Evolutionary conservation across 2,329 filamentous ascomycete genomes (phyloP).

Genomic region (Chalaropsis thielavioides): DNA sequence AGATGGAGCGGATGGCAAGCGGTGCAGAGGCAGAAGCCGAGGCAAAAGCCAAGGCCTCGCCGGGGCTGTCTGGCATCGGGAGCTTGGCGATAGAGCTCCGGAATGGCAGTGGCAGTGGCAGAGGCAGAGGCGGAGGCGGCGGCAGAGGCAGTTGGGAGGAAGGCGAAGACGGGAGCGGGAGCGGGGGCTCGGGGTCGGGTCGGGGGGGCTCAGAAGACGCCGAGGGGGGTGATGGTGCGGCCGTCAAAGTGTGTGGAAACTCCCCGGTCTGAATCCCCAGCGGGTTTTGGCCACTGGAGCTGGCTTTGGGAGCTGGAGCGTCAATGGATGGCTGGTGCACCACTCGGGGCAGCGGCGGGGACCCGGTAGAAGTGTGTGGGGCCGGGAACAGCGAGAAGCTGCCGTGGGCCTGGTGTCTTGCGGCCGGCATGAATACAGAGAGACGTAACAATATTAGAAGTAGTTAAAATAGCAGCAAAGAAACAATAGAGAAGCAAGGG

Average conservation of each 20-base stretch:
- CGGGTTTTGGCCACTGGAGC: background rate
- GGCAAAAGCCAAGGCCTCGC: slow-evolving; percentile 17
- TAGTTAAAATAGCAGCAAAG: background rate
- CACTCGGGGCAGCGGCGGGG: slow-evolving; percentile 10
- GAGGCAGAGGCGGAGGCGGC: background rate
- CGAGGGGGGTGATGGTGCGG: background rate
- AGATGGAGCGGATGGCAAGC: slow-evolving; percentile 52
- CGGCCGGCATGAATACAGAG: background rate
- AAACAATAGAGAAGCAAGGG: background rate
- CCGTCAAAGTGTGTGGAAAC: background rate
- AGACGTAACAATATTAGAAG: background rate
- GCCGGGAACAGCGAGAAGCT: slow-evolving; percentile 15
- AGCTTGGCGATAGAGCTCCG: slow-evolving; percentile 44
- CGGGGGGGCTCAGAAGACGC: slow-evolving; percentile 1
- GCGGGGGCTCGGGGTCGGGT: background rate
- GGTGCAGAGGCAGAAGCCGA: slow-evolving; percentile 22
- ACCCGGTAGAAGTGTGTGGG: background rate
- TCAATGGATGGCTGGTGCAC: slow-evolving; percentile 6
- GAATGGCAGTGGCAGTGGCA: slow-evolving; percentile 23
- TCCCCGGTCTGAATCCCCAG: background rate
- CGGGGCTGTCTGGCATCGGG: slow-evolving; percentile 27
- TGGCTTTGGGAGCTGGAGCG: background rate
- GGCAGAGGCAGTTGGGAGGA: background rate
- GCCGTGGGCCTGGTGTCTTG: slow-evolving; percentile 11
- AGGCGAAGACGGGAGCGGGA: slow-evolving; percentile 8